Evolutionary conservation across 345 rosid genomes (phyloP).

Genomic region (Alliaria petiolata): DNA sequence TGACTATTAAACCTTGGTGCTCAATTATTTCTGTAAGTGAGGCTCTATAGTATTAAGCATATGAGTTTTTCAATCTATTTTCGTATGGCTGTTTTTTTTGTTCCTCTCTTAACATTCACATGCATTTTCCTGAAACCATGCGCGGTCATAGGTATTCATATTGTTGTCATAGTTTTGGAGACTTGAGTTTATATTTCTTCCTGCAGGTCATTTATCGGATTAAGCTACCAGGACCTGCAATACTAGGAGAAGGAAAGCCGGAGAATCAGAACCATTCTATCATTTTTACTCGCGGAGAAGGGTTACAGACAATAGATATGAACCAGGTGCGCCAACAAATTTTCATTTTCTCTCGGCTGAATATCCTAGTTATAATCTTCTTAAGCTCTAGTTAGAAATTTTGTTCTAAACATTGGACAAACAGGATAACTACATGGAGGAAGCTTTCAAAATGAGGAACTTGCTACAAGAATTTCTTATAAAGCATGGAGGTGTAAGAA

Average conservation of each 20-base stretch:
- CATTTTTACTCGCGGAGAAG: constrained; percentile 62
- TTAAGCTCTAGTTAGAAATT: neutral
- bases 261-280: constrained; percentile 65
- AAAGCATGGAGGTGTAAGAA: constrained; percentile 65
- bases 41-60: neutral
- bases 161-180: neutral
- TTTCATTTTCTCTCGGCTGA: neutral
- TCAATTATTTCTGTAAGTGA: neutral
- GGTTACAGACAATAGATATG: constrained; percentile 63
- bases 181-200: constrained; percentile 1
- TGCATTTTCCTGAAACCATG: neutral
- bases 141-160: neutral
- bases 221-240: constrained; percentile 60
- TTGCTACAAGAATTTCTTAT: constrained; percentile 67
- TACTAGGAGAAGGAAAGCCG: constrained; percentile 59
- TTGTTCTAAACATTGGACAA: neutral
- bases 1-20: neutral
- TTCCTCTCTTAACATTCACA: neutral
- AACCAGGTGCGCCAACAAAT: constrained; percentile 40
- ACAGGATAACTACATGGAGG: constrained; percentile 83
- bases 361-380: neutral
- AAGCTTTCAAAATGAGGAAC: constrained; percentile 84
- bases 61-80: neutral
- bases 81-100: neutral
- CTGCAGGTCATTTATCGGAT: constrained; percentile 49